Conservation (phyloP, 2,329 filamentous ascomycete species). For the Corynespora cassiicola region DNA sequence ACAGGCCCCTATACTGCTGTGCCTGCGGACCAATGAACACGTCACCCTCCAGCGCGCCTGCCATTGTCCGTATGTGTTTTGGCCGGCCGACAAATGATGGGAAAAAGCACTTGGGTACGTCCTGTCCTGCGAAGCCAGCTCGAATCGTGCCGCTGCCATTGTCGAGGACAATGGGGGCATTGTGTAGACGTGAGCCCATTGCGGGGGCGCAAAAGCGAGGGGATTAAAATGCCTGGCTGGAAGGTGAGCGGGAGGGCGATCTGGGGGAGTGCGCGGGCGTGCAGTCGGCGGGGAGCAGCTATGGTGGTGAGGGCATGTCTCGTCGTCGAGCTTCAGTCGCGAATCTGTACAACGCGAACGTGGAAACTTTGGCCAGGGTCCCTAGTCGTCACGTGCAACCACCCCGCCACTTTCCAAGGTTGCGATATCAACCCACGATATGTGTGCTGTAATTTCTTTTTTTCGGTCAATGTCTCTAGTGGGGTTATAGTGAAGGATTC, state of each 20-base stretch:
- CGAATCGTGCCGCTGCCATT: constrained; percentile 98
- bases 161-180: constrained; percentile 97
- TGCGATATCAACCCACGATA: too few relatives aligned
- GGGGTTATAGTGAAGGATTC: too few relatives aligned
- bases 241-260: not conserved
- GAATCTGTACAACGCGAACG: constrained; percentile 40
- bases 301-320: constrained; percentile 27
- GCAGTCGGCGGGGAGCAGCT: constrained; percentile 12
- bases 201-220: constrained; percentile 16
- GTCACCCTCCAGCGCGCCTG: constrained; percentile 95
- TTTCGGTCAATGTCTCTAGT: too few relatives aligned
- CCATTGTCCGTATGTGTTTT: constrained; percentile 92
- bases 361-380: constrained; percentile 30
- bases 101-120: constrained; percentile 95
- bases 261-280: not conserved
- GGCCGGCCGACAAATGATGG: constrained; percentile 96
- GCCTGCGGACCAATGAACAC: constrained; percentile 95
- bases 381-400: constrained; percentile 35
- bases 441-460: too few relatives aligned
- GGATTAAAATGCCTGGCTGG: constrained; percentile 1
- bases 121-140: constrained; percentile 94
- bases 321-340: constrained; percentile 32
- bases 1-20: constrained; percentile 84
- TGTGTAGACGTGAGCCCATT: constrained; percentile 81
- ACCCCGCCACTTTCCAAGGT: too few relatives aligned